These are phyloP conservation scores for Metarhizium humberi DNA, from an alignment of 2,329 filamentous ascomycete species.

Conservation along the genomic window DNA sequence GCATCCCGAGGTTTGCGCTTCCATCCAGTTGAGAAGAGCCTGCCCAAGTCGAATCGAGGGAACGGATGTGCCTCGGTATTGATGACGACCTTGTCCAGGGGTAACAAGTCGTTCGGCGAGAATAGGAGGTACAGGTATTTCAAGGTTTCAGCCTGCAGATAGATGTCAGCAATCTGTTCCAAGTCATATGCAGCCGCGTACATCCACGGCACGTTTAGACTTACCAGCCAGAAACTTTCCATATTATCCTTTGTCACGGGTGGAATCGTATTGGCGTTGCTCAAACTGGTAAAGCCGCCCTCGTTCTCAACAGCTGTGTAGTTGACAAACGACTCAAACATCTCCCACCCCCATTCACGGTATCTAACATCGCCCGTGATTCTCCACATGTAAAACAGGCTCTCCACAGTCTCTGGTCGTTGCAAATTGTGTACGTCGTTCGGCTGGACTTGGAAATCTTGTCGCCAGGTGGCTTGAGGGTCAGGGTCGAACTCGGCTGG, in stretches of 20 bases:
- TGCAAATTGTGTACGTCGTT: slow-evolving; percentile 90
- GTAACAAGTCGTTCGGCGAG: slow-evolving; percentile 70
- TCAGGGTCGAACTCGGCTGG: slow-evolving; percentile 41
- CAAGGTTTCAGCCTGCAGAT: slow-evolving; percentile 72
- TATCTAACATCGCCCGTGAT: slow-evolving; percentile 88
- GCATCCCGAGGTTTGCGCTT: slow-evolving; percentile 53
- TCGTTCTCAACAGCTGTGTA: slow-evolving; percentile 71
- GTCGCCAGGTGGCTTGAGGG: slow-evolving; percentile 56
- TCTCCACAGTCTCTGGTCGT: slow-evolving; percentile 93
- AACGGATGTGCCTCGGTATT: slow-evolving; percentile 95
- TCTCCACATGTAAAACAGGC: slow-evolving; percentile 95
- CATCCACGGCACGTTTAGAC: slow-evolving; percentile 19
- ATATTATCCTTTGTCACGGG: slow-evolving; percentile 75
- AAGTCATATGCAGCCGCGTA: neutral
- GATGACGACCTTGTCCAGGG: slow-evolving; percentile 78
- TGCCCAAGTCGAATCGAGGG: slow-evolving; percentile 74
- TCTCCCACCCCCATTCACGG: slow-evolving; percentile 95
- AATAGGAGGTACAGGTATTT: slow-evolving; percentile 98
- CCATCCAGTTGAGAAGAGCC: slow-evolving; percentile 75
- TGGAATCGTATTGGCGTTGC: slow-evolving; percentile 64
- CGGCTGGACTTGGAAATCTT: slow-evolving; percentile 71
- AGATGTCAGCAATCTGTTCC: slow-evolving; percentile 2
- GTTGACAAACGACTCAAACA: slow-evolving; percentile 87
- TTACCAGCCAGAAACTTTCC: slow-evolving; percentile 96
- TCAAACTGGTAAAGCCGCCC: slow-evolving; percentile 74